A percentile compares a stretch with the other conserved stretches of the same genome.
Conservation (phyloP, 2,329 filamentous ascomycete species). For the Fusarium pininemorale region DNA sequence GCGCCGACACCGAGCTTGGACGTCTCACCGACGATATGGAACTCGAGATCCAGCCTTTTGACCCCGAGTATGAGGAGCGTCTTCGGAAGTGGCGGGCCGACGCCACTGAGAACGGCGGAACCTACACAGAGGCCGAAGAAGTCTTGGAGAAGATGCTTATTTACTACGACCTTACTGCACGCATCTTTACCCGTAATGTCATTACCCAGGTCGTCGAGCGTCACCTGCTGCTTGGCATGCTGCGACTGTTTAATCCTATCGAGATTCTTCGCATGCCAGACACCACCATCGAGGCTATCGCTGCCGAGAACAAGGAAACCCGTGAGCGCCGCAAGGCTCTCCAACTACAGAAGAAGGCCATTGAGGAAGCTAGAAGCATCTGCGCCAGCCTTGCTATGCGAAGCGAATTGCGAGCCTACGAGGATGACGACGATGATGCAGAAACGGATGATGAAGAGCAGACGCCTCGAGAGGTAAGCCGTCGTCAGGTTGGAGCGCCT, state of each 20-base stretch:
- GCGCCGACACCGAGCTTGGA: conserved; percentile 57
- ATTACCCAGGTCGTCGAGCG: conserved; percentile 63
- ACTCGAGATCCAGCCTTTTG: conserved; percentile 62
- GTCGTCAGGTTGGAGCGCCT: conserved; percentile 31
- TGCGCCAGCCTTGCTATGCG: conserved; percentile 62
- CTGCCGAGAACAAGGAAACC: conserved; percentile 63
- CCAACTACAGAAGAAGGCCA: conserved; percentile 59
- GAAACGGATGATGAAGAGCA: conserved; percentile 46
- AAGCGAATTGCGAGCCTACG: conserved; percentile 56
- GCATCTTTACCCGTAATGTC: conserved; percentile 62
- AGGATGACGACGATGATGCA: conserved; percentile 49
- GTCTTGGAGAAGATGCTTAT: conserved; percentile 66
- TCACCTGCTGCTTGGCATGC: conserved; percentile 61
- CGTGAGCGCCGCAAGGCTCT: conserved; percentile 58
- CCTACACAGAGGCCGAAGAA: conserved; percentile 61
- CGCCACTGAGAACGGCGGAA: conserved; percentile 54
- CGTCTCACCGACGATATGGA: conserved; percentile 60
- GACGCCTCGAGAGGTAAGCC: conserved; percentile 10
- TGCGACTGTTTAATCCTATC: conserved; percentile 62
- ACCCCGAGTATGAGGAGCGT: conserved; percentile 63
- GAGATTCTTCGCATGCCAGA: conserved; percentile 59
- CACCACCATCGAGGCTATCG: conserved; percentile 58
- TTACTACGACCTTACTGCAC: conserved; percentile 62
- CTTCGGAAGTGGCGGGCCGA: conserved; percentile 58
- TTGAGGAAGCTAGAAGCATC: conserved; percentile 60